These are phyloP conservation scores for Penicillium angulare DNA, from an alignment of 495 filamentous ascomycete genomes.

Conservation along the genomic window DNA sequence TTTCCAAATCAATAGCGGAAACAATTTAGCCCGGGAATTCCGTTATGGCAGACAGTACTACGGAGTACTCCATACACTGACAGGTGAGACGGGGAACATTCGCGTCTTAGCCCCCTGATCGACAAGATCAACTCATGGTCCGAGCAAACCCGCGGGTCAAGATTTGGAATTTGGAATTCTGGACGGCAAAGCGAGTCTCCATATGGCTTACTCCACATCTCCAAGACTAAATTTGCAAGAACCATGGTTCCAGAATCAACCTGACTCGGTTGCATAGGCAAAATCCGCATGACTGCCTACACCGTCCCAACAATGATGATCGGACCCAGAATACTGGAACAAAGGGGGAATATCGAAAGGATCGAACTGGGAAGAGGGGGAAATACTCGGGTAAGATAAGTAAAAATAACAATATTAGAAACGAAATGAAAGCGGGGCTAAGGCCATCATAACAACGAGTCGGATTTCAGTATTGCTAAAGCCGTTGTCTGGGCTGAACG, in stretches of 20 bases:
- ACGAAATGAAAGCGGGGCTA: not conserved
- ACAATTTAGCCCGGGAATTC: not conserved
- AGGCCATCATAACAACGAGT: not conserved
- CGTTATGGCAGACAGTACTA: too few relatives aligned
- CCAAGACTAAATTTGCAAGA: too few relatives aligned
- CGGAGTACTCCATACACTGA: not conserved
- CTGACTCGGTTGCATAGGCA: too few relatives aligned
- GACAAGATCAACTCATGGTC: not conserved
- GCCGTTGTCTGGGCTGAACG: not conserved
- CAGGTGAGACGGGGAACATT: not conserved
- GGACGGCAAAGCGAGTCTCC: not conserved
- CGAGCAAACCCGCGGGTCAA: not conserved
- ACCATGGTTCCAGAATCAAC: not conserved
- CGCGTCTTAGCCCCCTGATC: not conserved
- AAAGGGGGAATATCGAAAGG: too few relatives aligned
- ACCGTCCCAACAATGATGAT: too few relatives aligned
- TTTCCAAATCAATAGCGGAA: not conserved
- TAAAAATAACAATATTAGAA: not conserved
- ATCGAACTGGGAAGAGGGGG: too few relatives aligned
- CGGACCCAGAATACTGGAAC: too few relatives aligned
- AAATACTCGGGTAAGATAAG: not conserved
- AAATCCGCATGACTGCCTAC: too few relatives aligned
- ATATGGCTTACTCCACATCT: not conserved
- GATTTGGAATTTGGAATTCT: not conserved
- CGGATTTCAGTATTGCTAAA: not conserved